Conservation (phyloP, 2,329 filamentous ascomycete genomes). For the Claviceps sorghi region DNA sequence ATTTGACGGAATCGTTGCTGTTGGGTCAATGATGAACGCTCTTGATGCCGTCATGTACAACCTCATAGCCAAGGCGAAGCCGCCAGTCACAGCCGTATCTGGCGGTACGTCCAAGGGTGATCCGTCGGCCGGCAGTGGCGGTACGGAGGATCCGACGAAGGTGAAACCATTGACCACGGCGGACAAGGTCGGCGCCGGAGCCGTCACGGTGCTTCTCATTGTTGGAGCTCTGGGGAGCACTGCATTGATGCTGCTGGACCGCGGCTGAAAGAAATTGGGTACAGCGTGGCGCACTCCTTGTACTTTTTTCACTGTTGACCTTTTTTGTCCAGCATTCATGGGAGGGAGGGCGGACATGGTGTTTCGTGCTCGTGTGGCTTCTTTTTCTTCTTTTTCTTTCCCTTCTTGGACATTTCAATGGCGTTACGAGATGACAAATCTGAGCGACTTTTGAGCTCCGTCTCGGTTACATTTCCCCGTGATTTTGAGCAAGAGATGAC, state of each 20-base stretch:
- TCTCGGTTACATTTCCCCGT: background rate
- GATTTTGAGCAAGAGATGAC: background rate
- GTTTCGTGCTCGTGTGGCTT: background rate
- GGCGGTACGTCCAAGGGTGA: constrained; percentile 47
- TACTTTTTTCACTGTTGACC: background rate
- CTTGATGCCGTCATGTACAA: constrained; percentile 49
- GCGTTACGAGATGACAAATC: background rate
- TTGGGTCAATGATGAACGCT: constrained; percentile 57
- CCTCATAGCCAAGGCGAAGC: constrained; percentile 28
- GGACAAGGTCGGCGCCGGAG: constrained; percentile 42
- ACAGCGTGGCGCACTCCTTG: background rate
- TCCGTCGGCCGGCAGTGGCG: constrained; percentile 15
- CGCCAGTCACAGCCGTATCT: constrained; percentile 35
- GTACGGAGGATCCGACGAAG: constrained; percentile 14
- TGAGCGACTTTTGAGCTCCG: background rate
- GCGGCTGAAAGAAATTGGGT: background rate
- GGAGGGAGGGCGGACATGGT: background rate
- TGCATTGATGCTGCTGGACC: constrained; percentile 30
- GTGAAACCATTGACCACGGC: constrained; percentile 27
- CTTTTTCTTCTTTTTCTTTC: background rate
- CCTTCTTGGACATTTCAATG: background rate
- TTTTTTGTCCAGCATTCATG: background rate
- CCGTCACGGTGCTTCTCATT: constrained; percentile 36
- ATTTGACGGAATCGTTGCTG: constrained; percentile 47
- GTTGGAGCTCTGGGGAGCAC: constrained; percentile 35